Evolutionary conservation across 2,329 filamentous ascomycete species (phyloP).

Genomic region (Penicillium sp.): DNA sequence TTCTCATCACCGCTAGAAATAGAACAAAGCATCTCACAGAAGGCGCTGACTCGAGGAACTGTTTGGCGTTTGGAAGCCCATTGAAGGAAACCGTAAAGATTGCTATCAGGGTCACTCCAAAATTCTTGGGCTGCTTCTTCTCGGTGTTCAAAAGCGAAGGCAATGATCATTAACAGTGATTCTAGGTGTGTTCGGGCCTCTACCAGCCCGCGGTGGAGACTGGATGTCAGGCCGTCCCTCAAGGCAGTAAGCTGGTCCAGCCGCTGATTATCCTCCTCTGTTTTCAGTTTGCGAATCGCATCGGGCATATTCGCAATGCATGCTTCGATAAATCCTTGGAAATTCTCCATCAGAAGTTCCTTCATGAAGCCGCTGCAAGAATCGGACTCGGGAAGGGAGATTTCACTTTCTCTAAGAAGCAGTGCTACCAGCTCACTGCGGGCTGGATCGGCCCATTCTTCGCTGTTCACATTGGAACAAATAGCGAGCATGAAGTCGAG

Average conservation of each 20-base stretch:
- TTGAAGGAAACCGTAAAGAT: conserved; percentile 90
- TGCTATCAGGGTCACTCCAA: conserved; percentile 90
- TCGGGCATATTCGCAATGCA: conserved; percentile 97
- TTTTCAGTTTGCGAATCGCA: conserved; percentile 80
- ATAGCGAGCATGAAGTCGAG: conserved; percentile 90
- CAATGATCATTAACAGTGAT: conserved; percentile 87
- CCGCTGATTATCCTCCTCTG: conserved; percentile 84
- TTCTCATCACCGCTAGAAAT: conserved; percentile 82
- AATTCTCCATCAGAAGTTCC: conserved; percentile 72
- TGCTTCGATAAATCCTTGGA: conserved; percentile 86
- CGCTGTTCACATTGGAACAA: conserved; percentile 76
- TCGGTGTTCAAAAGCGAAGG: conserved; percentile 85
- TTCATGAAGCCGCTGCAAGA: conserved; percentile 75
- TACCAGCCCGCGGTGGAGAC: conserved; percentile 44
- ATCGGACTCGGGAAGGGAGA: conserved; percentile 69
- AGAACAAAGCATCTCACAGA: conserved; percentile 93
- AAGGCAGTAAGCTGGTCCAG: conserved; percentile 51
- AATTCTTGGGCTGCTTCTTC: conserved; percentile 85
- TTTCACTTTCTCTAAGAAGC: conserved; percentile 77
- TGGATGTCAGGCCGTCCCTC: conserved; percentile 47
- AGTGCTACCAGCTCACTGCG: conserved; percentile 80
- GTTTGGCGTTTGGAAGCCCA: conserved; percentile 97
- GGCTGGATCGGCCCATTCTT: conserved; percentile 86
- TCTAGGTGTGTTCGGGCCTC: conserved; percentile 69
- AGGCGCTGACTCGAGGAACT: conserved; percentile 92